Evolutionary conservation across 768 basidiomycete genomes (phyloP).

Genomic region (Nidularia pulvinata): DNA sequence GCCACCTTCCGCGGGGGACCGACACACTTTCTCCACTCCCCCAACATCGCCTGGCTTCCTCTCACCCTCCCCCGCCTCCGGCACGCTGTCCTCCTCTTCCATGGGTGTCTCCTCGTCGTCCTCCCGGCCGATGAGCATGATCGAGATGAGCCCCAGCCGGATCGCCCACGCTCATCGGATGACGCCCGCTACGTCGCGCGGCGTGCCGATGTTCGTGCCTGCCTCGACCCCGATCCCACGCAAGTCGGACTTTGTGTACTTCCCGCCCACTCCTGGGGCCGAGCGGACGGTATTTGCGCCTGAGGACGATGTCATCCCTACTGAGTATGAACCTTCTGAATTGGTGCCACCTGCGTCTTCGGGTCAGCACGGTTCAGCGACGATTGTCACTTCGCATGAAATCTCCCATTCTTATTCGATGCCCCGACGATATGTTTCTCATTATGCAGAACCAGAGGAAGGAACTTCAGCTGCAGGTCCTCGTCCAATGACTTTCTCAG

Average conservation of each 20-base stretch:
- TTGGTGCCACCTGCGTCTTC: neutral
- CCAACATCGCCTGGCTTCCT: slow-evolving; percentile 14
- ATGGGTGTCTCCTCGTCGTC: neutral
- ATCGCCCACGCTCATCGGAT: slow-evolving; percentile 33
- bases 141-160: slow-evolving; percentile 34
- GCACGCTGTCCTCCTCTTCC: slow-evolving; percentile 11
- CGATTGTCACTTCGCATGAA: slow-evolving; percentile 16
- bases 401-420: slow-evolving; percentile 18
- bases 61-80: slow-evolving; percentile 10
- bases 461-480: neutral
- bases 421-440: slow-evolving; percentile 5
- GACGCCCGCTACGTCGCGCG: slow-evolving; percentile 31
- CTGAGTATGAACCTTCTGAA: slow-evolving; percentile 4
- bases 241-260: slow-evolving; percentile 30
- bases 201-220: slow-evolving; percentile 32
- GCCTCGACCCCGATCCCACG: slow-evolving; percentile 10
- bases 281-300: slow-evolving; percentile 22
- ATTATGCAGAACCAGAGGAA: neutral
- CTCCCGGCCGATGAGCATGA: slow-evolving; percentile 32
- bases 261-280: slow-evolving; percentile 32
- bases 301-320: slow-evolving; percentile 1
- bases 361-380: slow-evolving; percentile 6
- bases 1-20: neutral
- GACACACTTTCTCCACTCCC: slow-evolving; percentile 6
- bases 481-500: slow-evolving; percentile 37